These are phyloP conservation scores for Phaffia australis DNA, from an alignment of 768 basidiomycete species.

Conservation along the genomic window DNA sequence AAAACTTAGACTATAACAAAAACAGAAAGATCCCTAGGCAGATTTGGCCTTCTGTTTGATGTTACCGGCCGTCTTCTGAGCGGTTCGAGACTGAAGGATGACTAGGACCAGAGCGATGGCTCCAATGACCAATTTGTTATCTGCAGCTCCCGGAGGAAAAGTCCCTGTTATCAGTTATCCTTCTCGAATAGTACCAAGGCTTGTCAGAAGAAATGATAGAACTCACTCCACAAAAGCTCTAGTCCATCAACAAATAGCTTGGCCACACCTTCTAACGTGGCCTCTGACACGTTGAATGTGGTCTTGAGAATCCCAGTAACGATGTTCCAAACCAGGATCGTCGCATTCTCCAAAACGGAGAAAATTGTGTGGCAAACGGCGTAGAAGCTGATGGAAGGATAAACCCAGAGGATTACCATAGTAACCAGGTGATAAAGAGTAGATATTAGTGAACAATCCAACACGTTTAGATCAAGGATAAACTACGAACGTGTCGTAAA, in stretches of 20 bases:
- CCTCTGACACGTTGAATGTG: slow-evolving; percentile 17
- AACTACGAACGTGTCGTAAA: no score
- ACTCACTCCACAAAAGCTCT: slow-evolving; percentile 14
- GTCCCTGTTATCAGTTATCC: background rate
- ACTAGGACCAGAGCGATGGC: background rate
- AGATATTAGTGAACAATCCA: no score
- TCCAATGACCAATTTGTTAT: slow-evolving; percentile 19
- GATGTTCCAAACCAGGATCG: background rate
- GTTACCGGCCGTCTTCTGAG: no score
- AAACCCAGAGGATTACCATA: no score
- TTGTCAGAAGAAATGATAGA: background rate
- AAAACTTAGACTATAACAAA: no score
- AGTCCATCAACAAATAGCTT: slow-evolving; percentile 6
- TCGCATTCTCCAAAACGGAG: slow-evolving; percentile 3
- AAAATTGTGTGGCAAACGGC: slow-evolving; percentile 15
- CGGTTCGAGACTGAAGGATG: background rate
- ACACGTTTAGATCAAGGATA: no score
- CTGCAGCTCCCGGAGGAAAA: background rate
- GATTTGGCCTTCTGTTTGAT: no score
- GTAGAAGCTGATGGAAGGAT: background rate
- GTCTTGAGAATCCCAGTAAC: slow-evolving; percentile 8
- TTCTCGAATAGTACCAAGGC: background rate
- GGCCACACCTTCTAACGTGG: slow-evolving; percentile 16
- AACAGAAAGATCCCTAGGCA: no score
- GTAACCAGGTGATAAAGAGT: no score